A percentile compares a stretch with the other conserved stretches of the same genome.
Conservation (phyloP, 306 rosid genomes). For the Castanea crenata region DNA sequence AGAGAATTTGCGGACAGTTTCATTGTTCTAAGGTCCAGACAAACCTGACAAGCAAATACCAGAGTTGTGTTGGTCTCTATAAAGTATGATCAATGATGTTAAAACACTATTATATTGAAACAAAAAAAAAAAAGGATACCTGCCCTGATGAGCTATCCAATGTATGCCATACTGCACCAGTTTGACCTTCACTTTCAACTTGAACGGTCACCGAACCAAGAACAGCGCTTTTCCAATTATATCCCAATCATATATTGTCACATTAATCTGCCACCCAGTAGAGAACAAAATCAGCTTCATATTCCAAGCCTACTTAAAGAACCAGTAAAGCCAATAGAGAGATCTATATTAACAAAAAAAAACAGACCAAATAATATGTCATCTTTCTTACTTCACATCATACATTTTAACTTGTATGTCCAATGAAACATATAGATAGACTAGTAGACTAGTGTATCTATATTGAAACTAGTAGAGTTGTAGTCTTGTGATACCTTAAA, state of each 20-base stretch:
- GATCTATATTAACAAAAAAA: slow-evolving; percentile 21
- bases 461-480: no score
- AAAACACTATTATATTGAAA: slow-evolving; percentile 12
- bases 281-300: slow-evolving; percentile 49
- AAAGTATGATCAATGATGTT: slow-evolving; percentile 14
- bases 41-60: slow-evolving; percentile 65
- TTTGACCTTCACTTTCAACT: slow-evolving; percentile 86
- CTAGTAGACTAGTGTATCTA: no score
- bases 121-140: slow-evolving; percentile 51
- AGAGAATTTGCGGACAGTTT: slow-evolving; percentile 56
- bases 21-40: slow-evolving; percentile 77
- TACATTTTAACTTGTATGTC: neutral
- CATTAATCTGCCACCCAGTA: slow-evolving; percentile 69
- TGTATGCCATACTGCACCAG: slow-evolving; percentile 85
- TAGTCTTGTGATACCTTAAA: no score
- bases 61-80: slow-evolving; percentile 23
- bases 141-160: slow-evolving; percentile 92
- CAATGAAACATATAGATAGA: neutral
- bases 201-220: slow-evolving; percentile 95
- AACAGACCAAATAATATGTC: neutral
- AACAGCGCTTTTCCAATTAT: slow-evolving; percentile 96
- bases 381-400: slow-evolving; percentile 7
- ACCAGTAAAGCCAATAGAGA: slow-evolving; percentile 25
- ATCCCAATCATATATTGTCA: slow-evolving; percentile 98
- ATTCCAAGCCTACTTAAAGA: slow-evolving; percentile 40